A percentile compares a stretch with the other conserved stretches of the same genome.
phyloP scores from a whole-genome alignment of 2,329 filamentous ascomycete genomes.

The Bipolaris victoriae region DNA sequence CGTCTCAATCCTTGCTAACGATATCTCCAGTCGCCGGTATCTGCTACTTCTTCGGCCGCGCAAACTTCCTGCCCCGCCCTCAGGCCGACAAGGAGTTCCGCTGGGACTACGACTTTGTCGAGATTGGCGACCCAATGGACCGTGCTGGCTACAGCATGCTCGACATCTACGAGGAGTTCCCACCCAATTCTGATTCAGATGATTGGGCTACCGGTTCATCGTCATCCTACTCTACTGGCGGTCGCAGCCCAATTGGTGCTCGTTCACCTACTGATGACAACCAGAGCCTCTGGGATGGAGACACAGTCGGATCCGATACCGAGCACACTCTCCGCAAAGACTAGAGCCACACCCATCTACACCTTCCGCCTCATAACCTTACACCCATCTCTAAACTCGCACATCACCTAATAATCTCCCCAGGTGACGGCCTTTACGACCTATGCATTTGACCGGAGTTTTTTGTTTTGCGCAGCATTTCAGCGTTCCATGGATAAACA shows the following conservation, averaged over 20 bases:
- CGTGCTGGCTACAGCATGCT: slow-evolving; percentile 60
- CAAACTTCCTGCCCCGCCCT: slow-evolving; percentile 79
- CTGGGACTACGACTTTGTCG: slow-evolving; percentile 96
- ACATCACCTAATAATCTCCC: slow-evolving; percentile 22
- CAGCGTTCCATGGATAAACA: slow-evolving; percentile 33
- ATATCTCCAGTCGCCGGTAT: slow-evolving; percentile 64
- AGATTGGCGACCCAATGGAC: slow-evolving; percentile 71
- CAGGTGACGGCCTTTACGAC: slow-evolving; percentile 44
- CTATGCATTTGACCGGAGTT: slow-evolving; percentile 47
- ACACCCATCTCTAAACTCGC: slow-evolving; percentile 34
- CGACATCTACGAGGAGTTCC: slow-evolving; percentile 61
- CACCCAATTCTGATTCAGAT: slow-evolving; percentile 70
- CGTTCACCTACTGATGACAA: slow-evolving; percentile 62
- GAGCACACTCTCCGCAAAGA: slow-evolving; percentile 41
- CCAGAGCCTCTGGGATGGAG: slow-evolving; percentile 63
- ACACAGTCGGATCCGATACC: slow-evolving; percentile 59
- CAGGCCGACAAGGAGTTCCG: slow-evolving; percentile 85
- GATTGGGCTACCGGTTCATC: slow-evolving; percentile 91
- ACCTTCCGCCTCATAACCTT: slow-evolving; percentile 18
- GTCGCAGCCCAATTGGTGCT: slow-evolving; percentile 59
- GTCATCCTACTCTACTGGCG: slow-evolving; percentile 72
- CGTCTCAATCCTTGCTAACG: slow-evolving; percentile 27
- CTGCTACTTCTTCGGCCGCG: slow-evolving; percentile 81
- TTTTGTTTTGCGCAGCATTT: slow-evolving; percentile 43
- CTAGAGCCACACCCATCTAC: slow-evolving; percentile 16